Base-by-base conservation (phyloP, 1,284 basidiomycete species). In the Sanghuangporus sanghuang region DNA sequence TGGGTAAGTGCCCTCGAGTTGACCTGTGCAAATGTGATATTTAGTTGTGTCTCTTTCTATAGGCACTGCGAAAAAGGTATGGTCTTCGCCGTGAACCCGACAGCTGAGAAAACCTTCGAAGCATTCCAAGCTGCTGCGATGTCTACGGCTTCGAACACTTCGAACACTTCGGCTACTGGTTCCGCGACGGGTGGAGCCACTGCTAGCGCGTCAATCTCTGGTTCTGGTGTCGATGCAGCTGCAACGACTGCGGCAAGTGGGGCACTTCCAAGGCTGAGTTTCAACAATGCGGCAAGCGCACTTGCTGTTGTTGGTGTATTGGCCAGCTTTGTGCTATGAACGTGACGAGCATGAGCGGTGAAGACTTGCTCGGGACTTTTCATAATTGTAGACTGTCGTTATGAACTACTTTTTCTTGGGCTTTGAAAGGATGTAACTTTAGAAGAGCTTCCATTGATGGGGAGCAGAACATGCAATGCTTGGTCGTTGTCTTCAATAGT, bases 21-120 rank as follows among this genome's bases (percentile, higher is more conserved):
- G 27, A 27, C 27, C 27, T n/a, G 82, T 27, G 21, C 16, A 7
- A 8, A 56, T 14, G 39, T 7, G 16, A n/a, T 50, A 32, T 32
- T 53, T 49, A 35, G 11, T 35, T 44, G 6, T 57, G 11, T 42
- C n/a, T 32, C 6, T 57, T 38, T 52, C 52, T 18, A 16, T 56
- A 74, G 73, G 62, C 77, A 79, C 68, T 78, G 77, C 59, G 59
- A 66, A 48, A 12, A 63, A 11, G 77, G 77, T 27, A 79, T 79
- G 77, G 77, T 79, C 49, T 77, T 79, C 67, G 75, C 77, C 59
- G 69, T 77, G 14, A 78, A 79, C 72, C 72, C 74, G 32, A 73
- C 73, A 2, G 66, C 67, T 9, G 66, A 66, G 9, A 73, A 72
- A 69, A 66, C 69, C 7, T 75, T 72, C 65, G 69, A 56, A 7